A percentile compares a stretch with the other conserved stretches of the same genome.
phyloP scores from a whole-genome alignment of 1,139 yeast species.

The Debaryomyces psychrophilus region DNA sequence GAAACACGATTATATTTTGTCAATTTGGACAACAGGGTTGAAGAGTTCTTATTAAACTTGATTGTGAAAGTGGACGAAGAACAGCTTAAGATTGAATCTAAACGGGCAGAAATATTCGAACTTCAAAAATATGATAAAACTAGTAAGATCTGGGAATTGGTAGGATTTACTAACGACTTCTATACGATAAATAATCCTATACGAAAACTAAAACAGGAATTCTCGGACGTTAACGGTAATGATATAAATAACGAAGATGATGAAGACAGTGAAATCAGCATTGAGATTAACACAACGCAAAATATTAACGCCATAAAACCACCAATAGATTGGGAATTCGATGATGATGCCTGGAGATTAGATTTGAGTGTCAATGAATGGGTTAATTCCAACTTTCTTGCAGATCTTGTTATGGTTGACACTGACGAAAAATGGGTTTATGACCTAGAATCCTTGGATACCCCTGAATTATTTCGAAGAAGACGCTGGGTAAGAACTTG shows the following conservation, averaged over 20 bases:
- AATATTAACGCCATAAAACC: conserved; percentile 45
- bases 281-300: conserved; percentile 21
- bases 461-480: conserved; percentile 41
- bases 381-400: conserved; percentile 54
- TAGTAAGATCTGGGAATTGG: conserved; percentile 59
- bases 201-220: conserved; percentile 22
- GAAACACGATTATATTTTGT: conserved; percentile 58
- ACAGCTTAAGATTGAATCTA: conserved; percentile 15
- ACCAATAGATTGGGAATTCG: conserved; percentile 61
- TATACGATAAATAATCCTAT: conserved; percentile 47
- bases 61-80: conserved; percentile 21
- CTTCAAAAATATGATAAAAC: conserved; percentile 58
- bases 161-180: conserved; percentile 60
- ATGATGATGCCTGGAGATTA: conserved; percentile 52
- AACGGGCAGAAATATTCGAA: conserved; percentile 70
- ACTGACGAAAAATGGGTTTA: conserved; percentile 80
- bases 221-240: conserved; percentile 16
- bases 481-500: conserved; percentile 57
- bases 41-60: conserved; percentile 35
- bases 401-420: conserved; percentile 61
- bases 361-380: conserved; percentile 63
- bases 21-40: conserved; percentile 50
- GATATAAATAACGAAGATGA: conserved; percentile 21
- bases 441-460: conserved; percentile 40
- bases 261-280: conserved; percentile 8